A percentile compares a stretch with the other conserved stretches of the same genome.
Evolutionary conservation across 805 yeast genomes (phyloP).

Genomic region (Candida alai): DNA sequence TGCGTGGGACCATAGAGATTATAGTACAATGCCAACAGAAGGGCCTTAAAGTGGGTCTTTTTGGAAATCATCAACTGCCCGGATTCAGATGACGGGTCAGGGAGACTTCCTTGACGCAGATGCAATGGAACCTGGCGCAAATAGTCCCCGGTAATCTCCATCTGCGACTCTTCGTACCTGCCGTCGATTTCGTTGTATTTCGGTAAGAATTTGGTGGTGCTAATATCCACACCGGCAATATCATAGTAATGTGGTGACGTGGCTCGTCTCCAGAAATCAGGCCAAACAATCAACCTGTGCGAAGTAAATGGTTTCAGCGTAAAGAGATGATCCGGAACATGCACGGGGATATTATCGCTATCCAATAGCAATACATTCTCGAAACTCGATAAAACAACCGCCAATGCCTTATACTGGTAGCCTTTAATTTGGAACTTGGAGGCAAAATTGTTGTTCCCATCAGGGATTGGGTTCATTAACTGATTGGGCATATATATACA

Average conservation of each 20-base stretch:
- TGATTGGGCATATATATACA: conserved; percentile 36
- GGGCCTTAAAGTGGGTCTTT: conserved; percentile 33
- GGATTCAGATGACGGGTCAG: conserved; percentile 34
- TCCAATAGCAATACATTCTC: conserved; percentile 70
- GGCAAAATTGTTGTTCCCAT: conserved; percentile 17
- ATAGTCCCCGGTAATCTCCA: conserved; percentile 4
- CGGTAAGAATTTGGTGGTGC: conserved; percentile 25
- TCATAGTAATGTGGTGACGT: conserved; percentile 71
- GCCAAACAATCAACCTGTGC: conserved; percentile 67
- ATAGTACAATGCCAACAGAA: conserved; percentile 38
- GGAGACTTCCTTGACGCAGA: conserved; percentile 27
- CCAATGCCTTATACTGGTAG: conserved; percentile 41
- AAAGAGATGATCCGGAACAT: conserved; percentile 60
- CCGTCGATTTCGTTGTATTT: conserved; percentile 31
- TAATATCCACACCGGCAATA: conserved; percentile 52
- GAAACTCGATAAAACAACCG: conserved; percentile 47
- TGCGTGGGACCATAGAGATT: conserved; percentile 40
- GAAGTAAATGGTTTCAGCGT: conserved; percentile 49
- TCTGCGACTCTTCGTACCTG: conserved; percentile 8
- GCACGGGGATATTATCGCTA: conserved; percentile 71
- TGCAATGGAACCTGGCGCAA: conserved; percentile 25
- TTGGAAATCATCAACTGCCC: conserved; percentile 42
- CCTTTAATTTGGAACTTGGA: conserved; percentile 39
- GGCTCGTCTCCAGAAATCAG: conserved; percentile 85
- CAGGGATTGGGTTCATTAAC: conserved; percentile 15